Conservation (phyloP, 768 basidiomycete genomes). For the Lentinula raphanica region DNA sequence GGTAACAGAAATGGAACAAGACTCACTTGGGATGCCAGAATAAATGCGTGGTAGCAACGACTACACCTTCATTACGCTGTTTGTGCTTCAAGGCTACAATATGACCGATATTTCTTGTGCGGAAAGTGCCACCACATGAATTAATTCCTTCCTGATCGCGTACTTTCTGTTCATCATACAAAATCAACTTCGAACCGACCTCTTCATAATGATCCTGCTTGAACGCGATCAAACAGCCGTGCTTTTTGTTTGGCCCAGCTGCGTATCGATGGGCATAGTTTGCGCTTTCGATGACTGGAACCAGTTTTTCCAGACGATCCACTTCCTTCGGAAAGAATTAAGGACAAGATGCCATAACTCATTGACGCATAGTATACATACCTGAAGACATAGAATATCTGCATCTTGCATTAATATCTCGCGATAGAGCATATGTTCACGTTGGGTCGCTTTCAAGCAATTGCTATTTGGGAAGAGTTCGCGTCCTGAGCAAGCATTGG, state of each 20-base stretch:
- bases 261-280: conserved; percentile 65
- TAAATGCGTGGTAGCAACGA: conserved; percentile 86
- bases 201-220: conserved; percentile 46
- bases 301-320: conserved; percentile 69
- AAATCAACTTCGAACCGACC: conserved; percentile 42
- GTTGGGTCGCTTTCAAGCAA: conserved; percentile 69
- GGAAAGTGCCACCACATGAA: conserved; percentile 54
- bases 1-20: conserved; percentile 9
- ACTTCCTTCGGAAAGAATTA: conserved; percentile 62
- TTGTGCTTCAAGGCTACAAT: conserved; percentile 59
- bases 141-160: conserved; percentile 29
- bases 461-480: conserved; percentile 82
- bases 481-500: too few species aligned
- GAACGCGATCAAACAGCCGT: conserved; percentile 83
- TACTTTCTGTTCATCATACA: conserved; percentile 66
- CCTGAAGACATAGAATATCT: conserved; percentile 86
- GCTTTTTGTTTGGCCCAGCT: conserved; percentile 69
- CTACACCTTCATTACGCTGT: conserved; percentile 44
- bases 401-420: conserved; percentile 73
- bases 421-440: conserved; percentile 69
- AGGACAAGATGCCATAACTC: neutral
- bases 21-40: conserved; percentile 88
- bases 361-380: conserved; percentile 23
- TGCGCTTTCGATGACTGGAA: conserved; percentile 59
- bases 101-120: conserved; percentile 76